Evolutionary conservation across 768 basidiomycete genomes (phyloP).

Genomic region (Daedalea quercina): DNA sequence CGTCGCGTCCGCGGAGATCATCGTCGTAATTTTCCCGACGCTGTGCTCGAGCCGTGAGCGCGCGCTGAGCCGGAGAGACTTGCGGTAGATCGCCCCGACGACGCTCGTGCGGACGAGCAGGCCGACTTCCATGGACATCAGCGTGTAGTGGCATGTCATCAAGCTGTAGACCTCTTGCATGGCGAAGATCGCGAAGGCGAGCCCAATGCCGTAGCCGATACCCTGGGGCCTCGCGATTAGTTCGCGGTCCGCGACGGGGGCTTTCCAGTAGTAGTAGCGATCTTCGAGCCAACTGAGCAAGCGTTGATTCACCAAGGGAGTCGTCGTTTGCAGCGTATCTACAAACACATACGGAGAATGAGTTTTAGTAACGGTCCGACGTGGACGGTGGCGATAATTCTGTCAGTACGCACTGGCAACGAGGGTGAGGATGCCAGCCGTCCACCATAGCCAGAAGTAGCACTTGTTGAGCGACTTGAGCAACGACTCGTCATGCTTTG

Average conservation of each 20-base stretch:
- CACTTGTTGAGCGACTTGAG: conserved; percentile 40
- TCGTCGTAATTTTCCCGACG: conserved; percentile 62
- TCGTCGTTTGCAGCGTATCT: conserved; percentile 45
- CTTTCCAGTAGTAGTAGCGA: conserved; percentile 36
- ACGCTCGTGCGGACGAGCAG: conserved; percentile 42
- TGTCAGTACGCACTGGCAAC: conserved; percentile 26
- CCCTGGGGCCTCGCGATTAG: conserved; percentile 34
- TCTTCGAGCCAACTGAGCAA: conserved; percentile 52
- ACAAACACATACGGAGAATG: not conserved
- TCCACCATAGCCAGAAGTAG: conserved; percentile 42
- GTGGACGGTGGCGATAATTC: too few relatives aligned
- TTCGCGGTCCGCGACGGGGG: conserved; percentile 30
- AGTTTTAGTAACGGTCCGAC: too few relatives aligned
- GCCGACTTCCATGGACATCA: conserved; percentile 41
- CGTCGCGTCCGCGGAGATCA: conserved; percentile 59
- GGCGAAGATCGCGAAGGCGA: conserved; percentile 48
- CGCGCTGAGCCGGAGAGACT: conserved; percentile 61
- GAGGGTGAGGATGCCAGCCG: conserved; percentile 41
- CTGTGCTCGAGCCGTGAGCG: conserved; percentile 50
- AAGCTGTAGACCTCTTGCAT: conserved; percentile 47
- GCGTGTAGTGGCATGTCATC: conserved; percentile 37
- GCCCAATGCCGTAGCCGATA: conserved; percentile 56
- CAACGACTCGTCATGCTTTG: conserved; percentile 41
- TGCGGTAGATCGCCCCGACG: conserved; percentile 50
- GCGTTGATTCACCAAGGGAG: conserved; percentile 52